Conservation (phyloP, 495 filamentous ascomycete genomes). For the Friedmanniomyces endolithicus region DNA sequence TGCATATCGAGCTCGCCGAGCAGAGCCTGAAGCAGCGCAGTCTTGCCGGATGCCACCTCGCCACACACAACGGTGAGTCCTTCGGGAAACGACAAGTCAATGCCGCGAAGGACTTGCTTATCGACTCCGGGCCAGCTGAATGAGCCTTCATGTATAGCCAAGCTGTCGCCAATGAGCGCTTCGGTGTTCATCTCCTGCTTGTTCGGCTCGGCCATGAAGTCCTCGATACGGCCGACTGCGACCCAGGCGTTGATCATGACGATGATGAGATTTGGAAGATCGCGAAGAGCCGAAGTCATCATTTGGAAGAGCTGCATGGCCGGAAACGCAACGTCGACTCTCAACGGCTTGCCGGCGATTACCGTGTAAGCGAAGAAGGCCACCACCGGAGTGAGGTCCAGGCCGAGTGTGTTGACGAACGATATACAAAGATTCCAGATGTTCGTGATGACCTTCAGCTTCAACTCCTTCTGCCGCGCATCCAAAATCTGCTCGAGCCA, state of each 20-base stretch:
- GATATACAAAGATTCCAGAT: constrained; percentile 47
- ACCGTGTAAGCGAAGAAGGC: constrained; percentile 69
- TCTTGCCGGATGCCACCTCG: constrained; percentile 70
- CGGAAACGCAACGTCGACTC: constrained; percentile 69
- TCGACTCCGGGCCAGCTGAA: constrained; percentile 64
- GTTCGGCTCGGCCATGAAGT: constrained; percentile 73
- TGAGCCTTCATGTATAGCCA: constrained; percentile 49
- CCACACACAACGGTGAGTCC: constrained; percentile 60
- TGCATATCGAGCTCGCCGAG: constrained; percentile 65
- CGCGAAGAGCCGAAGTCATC: constrained; percentile 55
- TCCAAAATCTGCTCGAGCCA: constrained; percentile 67
- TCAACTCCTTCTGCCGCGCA: constrained; percentile 53
- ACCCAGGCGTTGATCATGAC: constrained; percentile 61
- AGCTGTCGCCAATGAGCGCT: constrained; percentile 25
- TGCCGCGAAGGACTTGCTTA: constrained; percentile 47
- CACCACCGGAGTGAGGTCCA: constrained; percentile 61
- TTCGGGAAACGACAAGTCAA: constrained; percentile 46
- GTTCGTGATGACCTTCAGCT: constrained; percentile 50
- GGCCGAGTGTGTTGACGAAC: constrained; percentile 50
- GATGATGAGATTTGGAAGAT: constrained; percentile 58
- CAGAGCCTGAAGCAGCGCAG: constrained; percentile 63
- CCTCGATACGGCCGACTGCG: constrained; percentile 63
- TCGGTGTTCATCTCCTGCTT: constrained; percentile 40
- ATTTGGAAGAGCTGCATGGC: constrained; percentile 65
- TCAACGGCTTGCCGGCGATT: constrained; percentile 48